Conservation (phyloP, 306 rosid species). For the Acacia acuminata region DNA sequence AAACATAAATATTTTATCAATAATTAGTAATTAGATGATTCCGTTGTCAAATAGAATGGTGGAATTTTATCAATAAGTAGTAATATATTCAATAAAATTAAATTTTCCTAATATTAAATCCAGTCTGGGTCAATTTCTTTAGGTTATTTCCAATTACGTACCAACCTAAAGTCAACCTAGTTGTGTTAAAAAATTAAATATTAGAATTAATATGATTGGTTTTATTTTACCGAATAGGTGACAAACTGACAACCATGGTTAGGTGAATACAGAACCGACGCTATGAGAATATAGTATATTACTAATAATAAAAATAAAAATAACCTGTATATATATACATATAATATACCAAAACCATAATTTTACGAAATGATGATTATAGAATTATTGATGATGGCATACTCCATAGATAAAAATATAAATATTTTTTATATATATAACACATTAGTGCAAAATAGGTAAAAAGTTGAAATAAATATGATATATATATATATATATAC, state of each 20-base stretch:
- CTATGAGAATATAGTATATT: too few species aligned
- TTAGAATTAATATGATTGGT: not conserved
- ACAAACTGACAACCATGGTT: too few species aligned
- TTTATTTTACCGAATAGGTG: not conserved
- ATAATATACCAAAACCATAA: not conserved
- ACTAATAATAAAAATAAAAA: not conserved
- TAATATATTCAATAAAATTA: not conserved
- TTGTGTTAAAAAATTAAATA: not conserved
- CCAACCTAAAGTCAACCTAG: not conserved
- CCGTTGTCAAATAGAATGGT: too few species aligned
- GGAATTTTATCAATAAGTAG: too few species aligned
- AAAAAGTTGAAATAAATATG: slow-evolving; percentile 34
- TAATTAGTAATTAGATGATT: too few species aligned
- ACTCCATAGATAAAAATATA: not conserved
- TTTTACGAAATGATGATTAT: slow-evolving; percentile 38
- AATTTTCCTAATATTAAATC: not conserved
- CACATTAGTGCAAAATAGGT: slow-evolving; percentile 24
- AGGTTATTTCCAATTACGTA: not conserved
- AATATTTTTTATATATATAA: not conserved
- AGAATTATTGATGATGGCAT: slow-evolving; percentile 41
- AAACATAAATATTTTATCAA: too few species aligned
- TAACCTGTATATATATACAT: not conserved
- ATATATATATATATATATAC: too few species aligned
- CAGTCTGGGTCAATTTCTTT: not conserved
- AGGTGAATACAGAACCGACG: not conserved